These are phyloP conservation scores for Colletotrichum sp. DNA, from an alignment of 2,329 filamentous ascomycete species.

Conservation along the genomic window DNA sequence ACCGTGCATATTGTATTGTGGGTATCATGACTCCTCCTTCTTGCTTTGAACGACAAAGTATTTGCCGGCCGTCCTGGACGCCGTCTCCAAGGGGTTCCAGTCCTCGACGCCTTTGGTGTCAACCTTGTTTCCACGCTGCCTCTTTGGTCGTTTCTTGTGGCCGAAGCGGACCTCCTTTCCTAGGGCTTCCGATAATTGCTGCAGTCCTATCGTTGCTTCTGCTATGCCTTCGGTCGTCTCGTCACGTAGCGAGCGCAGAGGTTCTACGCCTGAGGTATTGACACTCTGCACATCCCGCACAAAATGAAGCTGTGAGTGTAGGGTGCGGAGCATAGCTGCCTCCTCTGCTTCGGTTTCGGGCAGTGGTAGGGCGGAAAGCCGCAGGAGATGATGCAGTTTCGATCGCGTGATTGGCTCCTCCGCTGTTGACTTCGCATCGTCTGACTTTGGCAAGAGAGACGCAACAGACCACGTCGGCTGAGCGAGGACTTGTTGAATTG, in stretches of 20 bases:
- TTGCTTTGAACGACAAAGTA: constrained; percentile 80
- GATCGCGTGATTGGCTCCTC: constrained; percentile 61
- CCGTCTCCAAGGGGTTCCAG: constrained; percentile 74
- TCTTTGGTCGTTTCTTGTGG: constrained; percentile 50
- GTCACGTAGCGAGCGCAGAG: constrained; percentile 81
- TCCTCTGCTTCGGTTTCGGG: constrained; percentile 70
- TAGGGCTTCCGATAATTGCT: constrained; percentile 61
- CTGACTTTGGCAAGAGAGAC: constrained; percentile 61
- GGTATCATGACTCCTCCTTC: constrained; percentile 27
- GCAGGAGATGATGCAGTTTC: constrained; percentile 83
- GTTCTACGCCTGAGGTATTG: constrained; percentile 74
- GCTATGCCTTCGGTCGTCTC: constrained; percentile 65
- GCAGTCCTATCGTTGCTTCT: constrained; percentile 64
- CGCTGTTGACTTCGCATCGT: constrained; percentile 27
- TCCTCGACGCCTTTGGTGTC: constrained; percentile 57
- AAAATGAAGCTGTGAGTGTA: constrained; percentile 86
- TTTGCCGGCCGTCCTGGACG: constrained; percentile 68
- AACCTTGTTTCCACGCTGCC: constrained; percentile 33
- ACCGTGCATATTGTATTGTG: background rate
- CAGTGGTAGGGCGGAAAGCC: constrained; percentile 83
- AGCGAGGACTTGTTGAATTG: constrained; percentile 58
- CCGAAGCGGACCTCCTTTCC: constrained; percentile 66
- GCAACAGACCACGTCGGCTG: constrained; percentile 84
- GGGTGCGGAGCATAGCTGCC: constrained; percentile 71
- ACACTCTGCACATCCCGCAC: constrained; percentile 85